Evolutionary conservation across 2,329 filamentous ascomycete genomes (phyloP), one percentile per base, ranked within the genome.

Genomic region (Sclerotinia trifoliorum): DNA sequence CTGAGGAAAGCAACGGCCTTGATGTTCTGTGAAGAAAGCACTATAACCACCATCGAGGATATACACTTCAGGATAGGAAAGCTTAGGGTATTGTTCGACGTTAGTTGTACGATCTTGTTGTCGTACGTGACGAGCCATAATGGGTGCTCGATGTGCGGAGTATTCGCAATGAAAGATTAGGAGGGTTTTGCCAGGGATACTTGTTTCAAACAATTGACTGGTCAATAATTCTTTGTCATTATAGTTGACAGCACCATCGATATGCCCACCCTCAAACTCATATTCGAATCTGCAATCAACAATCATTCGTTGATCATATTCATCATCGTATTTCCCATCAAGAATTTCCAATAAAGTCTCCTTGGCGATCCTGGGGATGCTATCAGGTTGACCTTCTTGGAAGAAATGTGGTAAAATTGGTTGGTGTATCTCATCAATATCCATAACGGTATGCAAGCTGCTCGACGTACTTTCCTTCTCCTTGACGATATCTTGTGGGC

Each of bases 271-370:
- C 21, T 97, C 90, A 78, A 96, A 99, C 81, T 99, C 95, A 79
- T 99, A 99, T 83, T 99, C 95, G 78, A 99, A 99, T 26, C 95
- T 91, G 79, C 95, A 99, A 80, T 99, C 95, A 75, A 99, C 90
- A 76, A 99, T 85, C 79, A 96, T 86, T 78, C 92, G 89, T 77
- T 94, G 87, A 70, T 93, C 88, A 78, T 91, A 98, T 32, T 86
- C 79, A 35, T 89, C 84, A 75, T 88, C 87, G 80, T 89, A 97
- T 74, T 91, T 90, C 70, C 93, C 93, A 79, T 97, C 91, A 70
- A 99, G 84, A 48, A 99, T 86, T n/a, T 93, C 86, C 67, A 97
- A 81, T 78, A 99, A 85, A 3, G 93, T 97, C 62, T 88, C 84
- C 77, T 90, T 89, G 68, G 88, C 87, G 76, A 99, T 97, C 72